These are phyloP conservation scores for Bremia lactucae DNA, from an alignment of 352 stramenopile genomes.

Conservation along the genomic window DNA sequence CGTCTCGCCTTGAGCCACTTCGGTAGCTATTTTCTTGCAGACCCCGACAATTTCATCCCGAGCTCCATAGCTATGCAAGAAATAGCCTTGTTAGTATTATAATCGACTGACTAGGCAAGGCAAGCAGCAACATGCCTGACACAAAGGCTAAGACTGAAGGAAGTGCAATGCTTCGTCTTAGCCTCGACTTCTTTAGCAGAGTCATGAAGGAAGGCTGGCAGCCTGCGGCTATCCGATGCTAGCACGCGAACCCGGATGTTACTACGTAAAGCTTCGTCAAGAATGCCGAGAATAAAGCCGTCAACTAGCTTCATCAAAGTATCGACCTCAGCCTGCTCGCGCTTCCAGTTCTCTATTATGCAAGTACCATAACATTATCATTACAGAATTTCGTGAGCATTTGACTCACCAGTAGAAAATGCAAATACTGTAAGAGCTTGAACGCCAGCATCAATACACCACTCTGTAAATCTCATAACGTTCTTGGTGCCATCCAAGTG, in stretches of 20 bases:
- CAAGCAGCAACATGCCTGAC: conserved; percentile 31
- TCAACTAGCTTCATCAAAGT: conserved; percentile 91
- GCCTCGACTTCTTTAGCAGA: conserved; percentile 72
- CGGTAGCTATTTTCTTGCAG: conserved; percentile 78
- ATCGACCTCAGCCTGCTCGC: conserved; percentile 79
- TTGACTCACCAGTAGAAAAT: conserved; percentile 82
- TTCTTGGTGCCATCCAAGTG: conserved; percentile 92
- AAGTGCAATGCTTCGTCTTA: conserved; percentile 77
- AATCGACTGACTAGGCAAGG: not conserved
- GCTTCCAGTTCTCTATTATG: conserved; percentile 88
- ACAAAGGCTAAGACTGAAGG: conserved; percentile 77
- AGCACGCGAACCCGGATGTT: conserved; percentile 87
- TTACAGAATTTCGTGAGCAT: not conserved
- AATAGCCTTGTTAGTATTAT: conserved; percentile 5
- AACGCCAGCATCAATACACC: conserved; percentile 89
- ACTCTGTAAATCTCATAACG: conserved; percentile 92
- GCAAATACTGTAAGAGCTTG: conserved; percentile 89
- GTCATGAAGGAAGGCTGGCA: conserved; percentile 44
- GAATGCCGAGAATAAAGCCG: conserved; percentile 88
- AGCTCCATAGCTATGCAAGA: conserved; percentile 84
- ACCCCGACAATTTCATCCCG: conserved; percentile 90
- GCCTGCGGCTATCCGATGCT: conserved; percentile 64
- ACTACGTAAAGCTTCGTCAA: conserved; percentile 79
- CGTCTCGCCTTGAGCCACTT: conserved; percentile 65
- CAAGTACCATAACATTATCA: conserved; percentile 4